Conservation (phyloP, 2,329 filamentous ascomycete genomes). For the Aotearoamyces nothofagi region DNA sequence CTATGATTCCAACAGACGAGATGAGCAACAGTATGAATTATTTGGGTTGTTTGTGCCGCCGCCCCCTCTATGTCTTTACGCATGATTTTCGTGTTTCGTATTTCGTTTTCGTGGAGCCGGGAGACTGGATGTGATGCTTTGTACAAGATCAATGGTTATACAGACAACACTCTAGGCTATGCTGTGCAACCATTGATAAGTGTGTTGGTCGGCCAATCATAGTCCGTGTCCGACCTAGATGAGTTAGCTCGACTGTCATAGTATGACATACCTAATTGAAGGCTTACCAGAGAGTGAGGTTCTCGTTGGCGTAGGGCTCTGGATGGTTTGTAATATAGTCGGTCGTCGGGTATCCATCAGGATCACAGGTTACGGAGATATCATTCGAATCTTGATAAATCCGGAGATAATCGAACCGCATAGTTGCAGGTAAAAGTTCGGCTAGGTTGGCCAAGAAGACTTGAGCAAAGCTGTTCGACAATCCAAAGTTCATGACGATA, state of each 20-base stretch:
- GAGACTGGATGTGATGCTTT: neutral
- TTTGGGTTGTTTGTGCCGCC: slow-evolving; percentile 4
- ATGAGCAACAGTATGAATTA: slow-evolving; percentile 3
- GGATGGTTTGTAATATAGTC: slow-evolving; percentile 48
- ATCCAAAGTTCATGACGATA: slow-evolving; percentile 54
- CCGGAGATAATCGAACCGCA: slow-evolving; percentile 55
- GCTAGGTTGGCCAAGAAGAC: slow-evolving; percentile 41
- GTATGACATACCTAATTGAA: neutral
- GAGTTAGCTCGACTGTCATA: slow-evolving; percentile 10
- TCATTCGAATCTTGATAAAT: slow-evolving; percentile 51
- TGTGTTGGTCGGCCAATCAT: slow-evolving; percentile 44
- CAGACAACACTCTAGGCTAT: slow-evolving; percentile 1
- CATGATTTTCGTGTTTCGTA: slow-evolving; percentile 1
- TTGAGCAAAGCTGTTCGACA: slow-evolving; percentile 49
- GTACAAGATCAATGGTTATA: neutral
- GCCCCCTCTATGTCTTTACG: slow-evolving; percentile 3
- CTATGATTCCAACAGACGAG: slow-evolving; percentile 6
- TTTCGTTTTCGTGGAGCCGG: neutral
- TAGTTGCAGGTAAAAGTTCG: slow-evolving; percentile 42
- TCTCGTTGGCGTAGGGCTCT: slow-evolving; percentile 46
- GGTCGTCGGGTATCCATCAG: slow-evolving; percentile 49
- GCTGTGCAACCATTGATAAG: slow-evolving; percentile 38
- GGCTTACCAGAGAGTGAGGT: slow-evolving; percentile 46
- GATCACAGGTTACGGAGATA: slow-evolving; percentile 50
- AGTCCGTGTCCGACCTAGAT: slow-evolving; percentile 30